These are phyloP conservation scores for Grosmannia penicillata DNA, from an alignment of 2,329 filamentous ascomycete species.

Conservation along the genomic window DNA sequence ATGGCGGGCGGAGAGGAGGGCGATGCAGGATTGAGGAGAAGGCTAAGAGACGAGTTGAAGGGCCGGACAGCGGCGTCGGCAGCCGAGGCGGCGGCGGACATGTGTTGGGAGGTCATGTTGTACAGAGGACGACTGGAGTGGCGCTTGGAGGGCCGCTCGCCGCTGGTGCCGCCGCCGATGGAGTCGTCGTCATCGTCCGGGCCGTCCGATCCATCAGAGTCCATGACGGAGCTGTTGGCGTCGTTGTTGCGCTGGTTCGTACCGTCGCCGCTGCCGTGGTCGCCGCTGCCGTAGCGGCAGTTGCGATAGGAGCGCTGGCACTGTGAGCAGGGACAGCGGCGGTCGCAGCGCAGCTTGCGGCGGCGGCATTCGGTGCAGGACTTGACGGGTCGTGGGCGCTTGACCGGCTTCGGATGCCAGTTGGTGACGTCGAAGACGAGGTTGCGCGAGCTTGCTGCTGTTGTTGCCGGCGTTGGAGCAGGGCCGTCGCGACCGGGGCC, in stretches of 20 bases:
- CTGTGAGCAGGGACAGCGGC: slow-evolving; percentile 39
- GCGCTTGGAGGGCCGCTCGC: slow-evolving; percentile 23
- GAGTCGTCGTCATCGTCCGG: slow-evolving; percentile 11
- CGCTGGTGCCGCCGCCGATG: not conserved
- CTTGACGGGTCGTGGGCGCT: slow-evolving; percentile 38
- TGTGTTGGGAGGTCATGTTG: not conserved
- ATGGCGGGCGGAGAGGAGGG: slow-evolving; percentile 1
- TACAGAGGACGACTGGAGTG: slow-evolving; percentile 9
- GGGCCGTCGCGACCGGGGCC: not conserved
- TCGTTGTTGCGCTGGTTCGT: slow-evolving; percentile 14
- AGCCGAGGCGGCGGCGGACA: no score
- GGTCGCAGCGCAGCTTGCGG: slow-evolving; percentile 41
- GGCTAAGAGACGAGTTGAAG: slow-evolving; percentile 9
- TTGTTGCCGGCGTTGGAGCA: slow-evolving; percentile 1
- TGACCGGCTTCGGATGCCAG: slow-evolving; percentile 23
- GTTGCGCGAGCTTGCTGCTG: slow-evolving; percentile 3
- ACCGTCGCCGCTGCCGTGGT: slow-evolving; percentile 32
- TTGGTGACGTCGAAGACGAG: slow-evolving; percentile 10
- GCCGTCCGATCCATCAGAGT: slow-evolving; percentile 12
- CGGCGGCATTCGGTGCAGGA: slow-evolving; percentile 42
- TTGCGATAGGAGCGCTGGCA: slow-evolving; percentile 40
- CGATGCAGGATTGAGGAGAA: slow-evolving; percentile 9
- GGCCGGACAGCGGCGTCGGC: no score
- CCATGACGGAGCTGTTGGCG: not conserved
- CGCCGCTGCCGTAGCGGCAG: slow-evolving; percentile 37